phyloP scores from a whole-genome alignment of 2,329 filamentous ascomycete species.

The Chaetomiaceae sp. region DNA sequence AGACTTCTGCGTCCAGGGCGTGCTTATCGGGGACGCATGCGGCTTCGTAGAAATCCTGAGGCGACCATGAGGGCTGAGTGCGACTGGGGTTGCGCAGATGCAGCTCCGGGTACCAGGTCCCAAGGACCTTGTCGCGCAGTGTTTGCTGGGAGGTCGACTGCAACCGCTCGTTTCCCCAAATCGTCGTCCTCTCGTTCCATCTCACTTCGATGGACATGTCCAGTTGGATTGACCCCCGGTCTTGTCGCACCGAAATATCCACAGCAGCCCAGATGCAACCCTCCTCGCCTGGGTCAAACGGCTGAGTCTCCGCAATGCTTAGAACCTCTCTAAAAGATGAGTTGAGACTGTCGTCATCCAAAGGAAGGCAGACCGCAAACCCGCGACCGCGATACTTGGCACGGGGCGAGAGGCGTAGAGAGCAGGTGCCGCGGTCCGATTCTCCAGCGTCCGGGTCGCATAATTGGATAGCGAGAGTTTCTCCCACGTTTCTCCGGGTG shows the following conservation, averaged over 20 bases:
- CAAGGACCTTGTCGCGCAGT: slow-evolving; percentile 23
- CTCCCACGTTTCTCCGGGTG: slow-evolving; percentile 10
- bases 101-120: slow-evolving; percentile 20
- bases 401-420: slow-evolving; percentile 17
- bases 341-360: slow-evolving; percentile 5
- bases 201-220: slow-evolving; percentile 24
- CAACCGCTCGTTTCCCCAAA: slow-evolving; percentile 17
- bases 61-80: slow-evolving; percentile 34
- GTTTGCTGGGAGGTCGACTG: slow-evolving; percentile 17
- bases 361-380: slow-evolving; percentile 10
- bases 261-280: slow-evolving; percentile 25
- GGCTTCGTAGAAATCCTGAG: slow-evolving; percentile 63
- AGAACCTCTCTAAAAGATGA: slow-evolving; percentile 6
- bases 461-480: slow-evolving; percentile 12
- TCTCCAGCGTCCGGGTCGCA: not conserved
- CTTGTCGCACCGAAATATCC: slow-evolving; percentile 12
- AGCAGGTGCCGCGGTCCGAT: not conserved
- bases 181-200: slow-evolving; percentile 29
- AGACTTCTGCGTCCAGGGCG: slow-evolving; percentile 32
- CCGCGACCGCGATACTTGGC: slow-evolving; percentile 5
- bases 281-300: slow-evolving; percentile 14
- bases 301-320: slow-evolving; percentile 12
- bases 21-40: slow-evolving; percentile 56
- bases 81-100: not conserved
- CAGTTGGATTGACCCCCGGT: slow-evolving; percentile 4